Evolutionary conservation across 164 flowering plant genomes (phyloP).

Genomic region (Vitis labrusca): DNA sequence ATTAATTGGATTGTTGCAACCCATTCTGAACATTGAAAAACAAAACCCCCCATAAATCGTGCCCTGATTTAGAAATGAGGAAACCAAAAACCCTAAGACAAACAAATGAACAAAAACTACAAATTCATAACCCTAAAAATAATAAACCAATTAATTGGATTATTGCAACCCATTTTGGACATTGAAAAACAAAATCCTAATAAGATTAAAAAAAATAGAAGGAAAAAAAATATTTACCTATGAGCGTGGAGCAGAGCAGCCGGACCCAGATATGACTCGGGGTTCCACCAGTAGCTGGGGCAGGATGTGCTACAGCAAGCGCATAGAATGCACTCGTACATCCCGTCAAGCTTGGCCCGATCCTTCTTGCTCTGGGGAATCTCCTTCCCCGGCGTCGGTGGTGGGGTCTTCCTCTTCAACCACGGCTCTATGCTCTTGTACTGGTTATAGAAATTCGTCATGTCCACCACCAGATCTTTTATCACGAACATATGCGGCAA

Average conservation of each 20-base stretch:
- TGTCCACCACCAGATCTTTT: conserved; percentile 96
- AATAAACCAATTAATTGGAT: too few species aligned
- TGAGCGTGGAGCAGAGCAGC: conserved; percentile 97
- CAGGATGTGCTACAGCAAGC: conserved; percentile 97
- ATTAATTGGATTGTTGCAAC: too few species aligned
- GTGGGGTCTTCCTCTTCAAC: conserved; percentile 84
- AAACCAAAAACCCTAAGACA: too few species aligned
- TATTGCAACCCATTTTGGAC: not conserved
- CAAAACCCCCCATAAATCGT: too few species aligned
- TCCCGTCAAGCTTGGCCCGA: conserved; percentile 91
- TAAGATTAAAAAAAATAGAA: not conserved
- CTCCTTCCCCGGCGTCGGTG: conserved; percentile 70
- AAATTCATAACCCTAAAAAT: too few species aligned
- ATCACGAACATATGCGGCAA: conserved; percentile 98
- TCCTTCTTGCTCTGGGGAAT: conserved; percentile 82
- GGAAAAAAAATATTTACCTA: conserved; percentile 40
- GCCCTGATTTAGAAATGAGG: too few species aligned
- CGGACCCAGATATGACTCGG: conserved; percentile 93
- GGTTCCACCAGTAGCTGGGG: conserved; percentile 99
- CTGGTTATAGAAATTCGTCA: conserved; percentile 98
- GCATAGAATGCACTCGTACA: conserved; percentile 97
- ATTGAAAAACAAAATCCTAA: not conserved
- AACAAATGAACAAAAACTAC: too few species aligned
- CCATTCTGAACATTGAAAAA: too few species aligned
- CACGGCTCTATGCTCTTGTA: conserved; percentile 99